Evolutionary conservation across 2,329 filamentous ascomycete species (phyloP), one percentile per base, ranked within the genome.

Genomic region (Grosmannia penicillata): DNA sequence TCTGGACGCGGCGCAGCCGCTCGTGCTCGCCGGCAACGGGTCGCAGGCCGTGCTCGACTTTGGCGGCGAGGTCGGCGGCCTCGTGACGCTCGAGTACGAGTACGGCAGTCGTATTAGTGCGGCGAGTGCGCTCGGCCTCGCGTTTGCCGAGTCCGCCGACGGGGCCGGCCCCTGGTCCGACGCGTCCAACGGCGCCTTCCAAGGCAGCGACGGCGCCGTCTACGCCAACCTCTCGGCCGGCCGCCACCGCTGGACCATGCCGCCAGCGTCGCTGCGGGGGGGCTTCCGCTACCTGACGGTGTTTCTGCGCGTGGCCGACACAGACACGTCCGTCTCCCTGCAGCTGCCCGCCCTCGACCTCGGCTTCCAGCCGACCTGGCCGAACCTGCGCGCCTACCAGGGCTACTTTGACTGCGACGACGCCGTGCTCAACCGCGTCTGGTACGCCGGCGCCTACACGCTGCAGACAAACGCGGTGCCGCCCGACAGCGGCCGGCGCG

Each of bases 21-120:
- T 45, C 4, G 30, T 36, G 2, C 44, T 56, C 3, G 35, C 18
- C 9, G 58, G 60, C 10, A 71, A 73, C 47, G 67, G 64, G 10
- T 69, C 66, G 4, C 57, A 60, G n/a, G 50, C 71, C 2, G 63
- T 74, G 2, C 70, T 72, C 40, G 72, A 76, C 50, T 76, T 76
- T 48, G 70, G 70, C 4, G 56, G 62, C 19, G 68, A 75, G 48
- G 68, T 75, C 6, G 71, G 70, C 27, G 72, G 72, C 6, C 63
- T 74, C 39, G 54, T 68, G 6, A 63, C 61, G 4, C 46, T 76
- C n/a, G 52, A 59, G 9, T 76, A 71, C 27, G 6, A 29, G 8
- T 6, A 6, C 27, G 6, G 28, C 28, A 21, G 30, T 56, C 10
- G 57, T n/a, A n/a, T n/a, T n/a, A n/a, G n/a, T n/a, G 58, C 33